Base-by-base conservation (phyloP, 2,329 filamentous ascomycete species). In the Exserohilum turcica region DNA sequence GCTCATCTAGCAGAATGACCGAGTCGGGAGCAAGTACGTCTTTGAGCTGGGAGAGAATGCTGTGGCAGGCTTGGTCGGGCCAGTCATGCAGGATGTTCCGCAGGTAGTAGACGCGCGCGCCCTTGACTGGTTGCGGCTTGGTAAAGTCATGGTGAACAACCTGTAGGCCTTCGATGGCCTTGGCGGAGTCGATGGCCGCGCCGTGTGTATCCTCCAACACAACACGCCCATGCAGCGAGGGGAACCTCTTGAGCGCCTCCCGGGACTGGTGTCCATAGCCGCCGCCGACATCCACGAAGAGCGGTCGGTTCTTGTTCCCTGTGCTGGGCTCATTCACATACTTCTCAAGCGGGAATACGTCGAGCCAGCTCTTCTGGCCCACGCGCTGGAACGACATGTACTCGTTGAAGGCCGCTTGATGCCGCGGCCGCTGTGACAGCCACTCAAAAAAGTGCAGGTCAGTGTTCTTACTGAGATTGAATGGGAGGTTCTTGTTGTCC, bases 351-450 rank as follows among this genome's bases (percentile, higher is more conserved):
- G 36, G 43, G 15, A 52, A 52, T 13, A 52, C 48, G 16, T 52
- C 43, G 5, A 52, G 48, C 48, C 48, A 52, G 21, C 48, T 47
- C 16, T 52, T 40, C 15, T 52, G 48, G 6, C 48, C 48, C 6
- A 52, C 48, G 8, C 48, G 43, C 29, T 52, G 48, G n/a, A 52
- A 47, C 1, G 43, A 47, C 48, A 52, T 52, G 43, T 52, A 52
- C n/a, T 52, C 48, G 15, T 52, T 52, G 43, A 52, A 52, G 13
- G 48, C 48, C 9, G 47, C 28, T 19, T 52, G 48, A 12, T 52
- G 48, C 2, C 43, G 42, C 8, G 48, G 48, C 8, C 48, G 48
- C 13, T 47, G 48, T 13, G 48, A 52, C 10, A 52, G 29, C 48
- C 48, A 52, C 31, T 52, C 48, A 6, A 52, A 52, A 15, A 52